Evolutionary conservation across 2,329 filamentous ascomycete species (phyloP).

Genomic region (Cladosporium sphaerospermum): DNA sequence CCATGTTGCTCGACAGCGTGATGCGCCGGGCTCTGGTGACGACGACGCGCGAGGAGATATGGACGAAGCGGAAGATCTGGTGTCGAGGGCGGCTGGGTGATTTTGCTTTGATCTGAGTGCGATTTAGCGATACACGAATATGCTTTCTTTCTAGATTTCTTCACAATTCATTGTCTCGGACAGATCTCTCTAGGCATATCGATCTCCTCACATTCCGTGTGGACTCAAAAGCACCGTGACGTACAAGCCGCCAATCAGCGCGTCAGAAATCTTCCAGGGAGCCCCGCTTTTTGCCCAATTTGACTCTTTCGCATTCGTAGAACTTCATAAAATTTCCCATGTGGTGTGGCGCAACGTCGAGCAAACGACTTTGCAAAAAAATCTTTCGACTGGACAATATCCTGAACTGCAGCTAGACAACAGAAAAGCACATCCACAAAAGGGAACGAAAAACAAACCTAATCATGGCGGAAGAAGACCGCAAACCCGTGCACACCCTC

Average conservation of each 20-base stretch:
- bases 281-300: background rate
- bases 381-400: background rate
- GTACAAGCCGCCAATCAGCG: background rate
- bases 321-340: constrained; percentile 6
- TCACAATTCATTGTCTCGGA: too few relatives aligned
- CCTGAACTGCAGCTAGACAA: background rate
- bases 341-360: background rate
- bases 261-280: background rate
- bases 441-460: background rate
- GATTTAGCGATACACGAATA: too few relatives aligned
- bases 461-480: constrained; percentile 1
- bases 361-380: background rate
- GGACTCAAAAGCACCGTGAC: too few relatives aligned
- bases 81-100: background rate
- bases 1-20: background rate
- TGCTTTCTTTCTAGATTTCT: too few relatives aligned
- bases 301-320: background rate
- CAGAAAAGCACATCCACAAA: background rate
- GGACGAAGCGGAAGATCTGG: constrained; percentile 5
- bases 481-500: constrained; percentile 72
- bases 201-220: too few relatives aligned
- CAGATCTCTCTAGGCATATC: too few relatives aligned
- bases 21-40: background rate
- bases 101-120: too few relatives aligned
- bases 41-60: background rate